phyloP scores from a whole-genome alignment of 164 flowering plant genomes.

The Sextonia rubra region DNA sequence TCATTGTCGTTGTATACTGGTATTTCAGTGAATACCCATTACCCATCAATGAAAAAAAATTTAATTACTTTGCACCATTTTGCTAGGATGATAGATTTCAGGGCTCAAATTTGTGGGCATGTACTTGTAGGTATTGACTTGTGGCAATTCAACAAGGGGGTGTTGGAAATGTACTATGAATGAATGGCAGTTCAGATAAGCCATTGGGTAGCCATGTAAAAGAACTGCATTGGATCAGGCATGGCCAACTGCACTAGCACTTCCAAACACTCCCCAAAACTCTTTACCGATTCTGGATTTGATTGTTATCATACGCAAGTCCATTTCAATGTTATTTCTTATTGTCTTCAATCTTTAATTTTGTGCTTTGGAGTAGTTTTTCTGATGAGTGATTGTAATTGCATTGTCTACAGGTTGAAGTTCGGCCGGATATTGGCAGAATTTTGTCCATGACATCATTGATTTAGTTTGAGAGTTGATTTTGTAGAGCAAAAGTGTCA shows the following conservation, averaged over 20 bases:
- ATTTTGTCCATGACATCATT: neutral
- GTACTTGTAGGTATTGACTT: neutral
- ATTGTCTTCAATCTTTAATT: neutral
- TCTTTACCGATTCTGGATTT: too few relatives aligned
- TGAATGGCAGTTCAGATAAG: neutral
- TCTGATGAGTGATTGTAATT: neutral
- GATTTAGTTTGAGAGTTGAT: neutral
- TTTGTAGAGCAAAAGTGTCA: neutral
- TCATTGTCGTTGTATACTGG: neutral
- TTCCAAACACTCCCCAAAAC: too few relatives aligned
- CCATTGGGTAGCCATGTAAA: neutral
- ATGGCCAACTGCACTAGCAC: neutral
- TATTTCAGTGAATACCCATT: neutral
- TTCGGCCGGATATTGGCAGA: neutral
- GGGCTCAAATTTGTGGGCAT: neutral
- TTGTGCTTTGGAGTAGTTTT: neutral
- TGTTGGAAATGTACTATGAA: neutral
- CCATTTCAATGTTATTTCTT: too few relatives aligned
- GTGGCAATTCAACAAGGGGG: neutral
- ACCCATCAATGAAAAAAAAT: neutral
- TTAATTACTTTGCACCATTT: neutral
- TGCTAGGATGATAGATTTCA: neutral
- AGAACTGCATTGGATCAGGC: neutral
- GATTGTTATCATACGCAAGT: too few relatives aligned
- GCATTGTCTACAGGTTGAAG: conserved; percentile 6